A percentile compares a stretch with the other conserved stretches of the same genome.
Evolutionary conservation across 2,329 filamentous ascomycete genomes (phyloP).

Genomic region (Neoascochyta sp.): DNA sequence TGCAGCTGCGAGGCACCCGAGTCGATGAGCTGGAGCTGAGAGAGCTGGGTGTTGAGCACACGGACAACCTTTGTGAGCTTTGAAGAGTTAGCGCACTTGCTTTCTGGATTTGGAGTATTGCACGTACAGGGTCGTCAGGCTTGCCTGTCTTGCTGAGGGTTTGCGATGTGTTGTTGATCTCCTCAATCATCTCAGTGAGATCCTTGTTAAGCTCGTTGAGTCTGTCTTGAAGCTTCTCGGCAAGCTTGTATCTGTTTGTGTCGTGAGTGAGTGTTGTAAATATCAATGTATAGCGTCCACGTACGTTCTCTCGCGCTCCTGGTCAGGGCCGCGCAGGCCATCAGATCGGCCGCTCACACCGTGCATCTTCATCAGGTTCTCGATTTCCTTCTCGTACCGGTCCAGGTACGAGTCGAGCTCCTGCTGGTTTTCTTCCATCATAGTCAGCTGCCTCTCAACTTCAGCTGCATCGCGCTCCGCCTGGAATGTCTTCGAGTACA

Average conservation of each 20-base stretch:
- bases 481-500: conserved; percentile 89
- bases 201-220: conserved; percentile 93
- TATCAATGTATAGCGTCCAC: conserved; percentile 29
- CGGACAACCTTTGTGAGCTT: conserved; percentile 92
- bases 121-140: conserved; percentile 46
- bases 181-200: conserved; percentile 92
- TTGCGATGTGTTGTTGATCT: conserved; percentile 91
- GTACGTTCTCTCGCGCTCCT: conserved; percentile 88
- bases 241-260: conserved; percentile 70
- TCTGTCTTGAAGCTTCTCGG: conserved; percentile 86
- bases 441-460: conserved; percentile 84
- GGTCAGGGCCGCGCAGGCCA: conserved; percentile 79
- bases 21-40: conserved; percentile 91
- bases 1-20: conserved; percentile 76
- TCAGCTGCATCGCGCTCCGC: conserved; percentile 90
- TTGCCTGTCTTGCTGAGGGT: conserved; percentile 86
- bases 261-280: too few relatives aligned
- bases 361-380: conserved; percentile 87
- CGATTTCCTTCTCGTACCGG: conserved; percentile 86
- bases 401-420: conserved; percentile 87
- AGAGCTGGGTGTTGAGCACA: conserved; percentile 88
- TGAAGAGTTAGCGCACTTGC: conserved; percentile 6
- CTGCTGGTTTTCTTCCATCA: conserved; percentile 88
- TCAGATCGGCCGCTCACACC: conserved; percentile 61
- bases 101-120: background rate